Percentiles rank a stretch among this genome's conserved stretches.
Conservation (phyloP, 2,329 filamentous ascomycete genomes). For the Aspergillus floridensis region DNA sequence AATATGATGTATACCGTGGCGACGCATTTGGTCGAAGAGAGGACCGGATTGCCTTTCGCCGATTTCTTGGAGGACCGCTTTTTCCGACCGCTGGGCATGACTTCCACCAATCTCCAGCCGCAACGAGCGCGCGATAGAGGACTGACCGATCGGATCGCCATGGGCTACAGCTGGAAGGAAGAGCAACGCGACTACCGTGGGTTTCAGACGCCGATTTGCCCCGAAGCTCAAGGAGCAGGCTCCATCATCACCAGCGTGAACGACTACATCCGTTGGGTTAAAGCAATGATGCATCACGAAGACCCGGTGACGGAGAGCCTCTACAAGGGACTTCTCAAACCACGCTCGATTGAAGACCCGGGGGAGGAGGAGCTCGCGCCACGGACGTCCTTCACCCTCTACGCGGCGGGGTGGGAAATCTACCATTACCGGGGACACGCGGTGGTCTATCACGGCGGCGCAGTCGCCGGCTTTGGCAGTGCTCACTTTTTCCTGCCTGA, state of each 20-base stretch:
- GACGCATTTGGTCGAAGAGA: conserved; percentile 48
- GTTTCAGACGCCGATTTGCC: conserved; percentile 27
- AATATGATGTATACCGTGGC: conserved; percentile 52
- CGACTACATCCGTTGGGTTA: conserved; percentile 32
- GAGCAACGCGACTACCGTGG: conserved; percentile 22
- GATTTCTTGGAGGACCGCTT: conserved; percentile 43
- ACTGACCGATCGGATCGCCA: conserved; percentile 36
- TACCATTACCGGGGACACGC: conserved; percentile 29
- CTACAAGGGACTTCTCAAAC: conserved; percentile 23
- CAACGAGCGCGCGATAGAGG: conserved; percentile 29
- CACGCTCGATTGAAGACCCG: conserved; percentile 23
- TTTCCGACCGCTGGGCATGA: conserved; percentile 51
- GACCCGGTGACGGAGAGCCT: conserved; percentile 23
- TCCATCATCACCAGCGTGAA: conserved; percentile 37
- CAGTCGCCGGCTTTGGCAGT: conserved; percentile 26
- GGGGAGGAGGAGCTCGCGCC: conserved; percentile 16
- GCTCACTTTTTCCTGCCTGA: conserved; percentile 29
- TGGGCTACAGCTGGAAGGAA: conserved; percentile 44
- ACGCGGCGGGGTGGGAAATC: conserved; percentile 27
- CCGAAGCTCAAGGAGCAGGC: conserved; percentile 44
- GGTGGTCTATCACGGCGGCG: conserved; percentile 31
- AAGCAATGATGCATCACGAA: conserved; percentile 29
- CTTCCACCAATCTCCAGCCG: conserved; percentile 28
- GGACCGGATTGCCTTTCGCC: conserved; percentile 40
- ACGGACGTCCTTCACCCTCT: conserved; percentile 23